These are phyloP conservation scores for Lichtheimia hyalospora DNA, from an alignment of 371 early-diverging fungal species.

Conservation along the genomic window DNA sequence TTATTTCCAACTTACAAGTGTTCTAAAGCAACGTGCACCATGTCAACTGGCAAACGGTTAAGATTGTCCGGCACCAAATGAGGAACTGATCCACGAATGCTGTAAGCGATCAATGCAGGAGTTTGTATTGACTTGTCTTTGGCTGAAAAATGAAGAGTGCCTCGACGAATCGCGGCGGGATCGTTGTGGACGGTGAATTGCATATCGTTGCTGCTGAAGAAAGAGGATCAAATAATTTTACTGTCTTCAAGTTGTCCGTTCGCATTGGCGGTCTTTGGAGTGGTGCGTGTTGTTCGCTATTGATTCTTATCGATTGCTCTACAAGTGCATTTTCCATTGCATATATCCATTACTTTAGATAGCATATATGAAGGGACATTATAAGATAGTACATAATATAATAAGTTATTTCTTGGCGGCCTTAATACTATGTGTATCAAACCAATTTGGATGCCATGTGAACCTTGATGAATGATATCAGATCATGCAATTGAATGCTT, in stretches of 20 bases:
- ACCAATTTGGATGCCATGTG: too few species aligned
- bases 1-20: slow-evolving; percentile 54
- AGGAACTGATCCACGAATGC: slow-evolving; percentile 71
- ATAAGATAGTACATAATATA: neutral
- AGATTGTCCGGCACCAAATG: slow-evolving; percentile 73
- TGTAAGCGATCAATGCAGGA: slow-evolving; percentile 72
- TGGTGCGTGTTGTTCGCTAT: neutral
- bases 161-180: slow-evolving; percentile 23
- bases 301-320: neutral
- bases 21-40: slow-evolving; percentile 54
- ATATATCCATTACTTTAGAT: neutral
- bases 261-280: neutral
- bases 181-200: neutral
- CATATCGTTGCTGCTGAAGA: neutral
- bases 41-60: slow-evolving; percentile 42
- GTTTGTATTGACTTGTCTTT: slow-evolving; percentile 54
- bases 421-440: too few species aligned
- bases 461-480: too few species aligned
- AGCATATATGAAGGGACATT: neutral
- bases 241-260: neutral
- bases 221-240: neutral
- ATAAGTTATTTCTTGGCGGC: too few species aligned
- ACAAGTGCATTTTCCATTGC: neutral
- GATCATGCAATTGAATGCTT: too few species aligned
- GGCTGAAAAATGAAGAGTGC: slow-evolving; percentile 35